These are phyloP conservation scores for Arthroderma sp. DNA, from an alignment of 2,329 filamentous ascomycete genomes.

Conservation along the genomic window DNA sequence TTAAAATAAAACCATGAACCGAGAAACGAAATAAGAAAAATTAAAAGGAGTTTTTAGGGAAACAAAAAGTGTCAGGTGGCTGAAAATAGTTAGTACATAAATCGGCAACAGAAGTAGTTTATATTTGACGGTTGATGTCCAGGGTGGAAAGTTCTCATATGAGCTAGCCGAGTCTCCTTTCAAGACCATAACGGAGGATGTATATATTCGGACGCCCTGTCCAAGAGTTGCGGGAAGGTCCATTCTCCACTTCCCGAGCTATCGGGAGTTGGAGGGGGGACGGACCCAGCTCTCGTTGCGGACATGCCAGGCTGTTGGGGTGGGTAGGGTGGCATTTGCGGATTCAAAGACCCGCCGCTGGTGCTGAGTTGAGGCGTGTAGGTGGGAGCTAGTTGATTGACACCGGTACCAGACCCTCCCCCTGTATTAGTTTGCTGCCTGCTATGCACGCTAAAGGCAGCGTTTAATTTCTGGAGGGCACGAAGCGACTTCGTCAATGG, in stretches of 20 bases:
- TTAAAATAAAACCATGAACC: no score
- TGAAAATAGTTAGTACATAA: no score
- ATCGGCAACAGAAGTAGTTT: no score
- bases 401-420: slow-evolving; percentile 3
- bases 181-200: slow-evolving; percentile 32
- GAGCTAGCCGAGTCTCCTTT: not conserved
- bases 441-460: slow-evolving; percentile 22
- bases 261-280: slow-evolving; percentile 34
- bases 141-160: no score
- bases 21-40: no score
- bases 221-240: slow-evolving; percentile 32
- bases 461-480: slow-evolving; percentile 33
- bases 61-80: no score
- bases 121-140: no score
- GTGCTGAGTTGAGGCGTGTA: not conserved
- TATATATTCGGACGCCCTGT: slow-evolving; percentile 35
- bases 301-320: slow-evolving; percentile 3
- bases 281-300: slow-evolving; percentile 18
- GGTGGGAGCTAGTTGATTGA: not conserved
- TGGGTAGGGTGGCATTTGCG: not conserved
- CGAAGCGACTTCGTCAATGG: slow-evolving; percentile 33
- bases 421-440: slow-evolving; percentile 11
- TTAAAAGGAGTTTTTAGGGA: no score
- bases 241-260: slow-evolving; percentile 35
- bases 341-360: not conserved